Evolutionary conservation across 768 basidiomycete genomes (phyloP), one percentile per base, ranked within the genome.

Genomic region (Auriscalpium vulgare): DNA sequence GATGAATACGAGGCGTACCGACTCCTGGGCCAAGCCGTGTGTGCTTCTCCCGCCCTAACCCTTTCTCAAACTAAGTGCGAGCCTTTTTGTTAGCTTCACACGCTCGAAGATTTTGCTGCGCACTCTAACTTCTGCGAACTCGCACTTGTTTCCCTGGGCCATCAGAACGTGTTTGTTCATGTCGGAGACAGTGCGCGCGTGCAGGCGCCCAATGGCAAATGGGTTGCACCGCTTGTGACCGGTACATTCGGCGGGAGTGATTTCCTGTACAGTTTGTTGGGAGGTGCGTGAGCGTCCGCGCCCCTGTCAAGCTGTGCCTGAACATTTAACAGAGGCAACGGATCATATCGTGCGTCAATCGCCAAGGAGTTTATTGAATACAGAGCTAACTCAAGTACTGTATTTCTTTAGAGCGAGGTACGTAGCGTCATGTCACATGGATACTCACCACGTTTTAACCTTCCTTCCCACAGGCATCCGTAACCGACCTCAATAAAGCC

Each of bases 81-180:
- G 29, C 29, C 4, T 38, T 3, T 37, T 3, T 16, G 17, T 19
- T 21, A 88, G 86, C 72, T 89, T 10, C 88, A 90, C 60, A 89
- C 87, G 1, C 77, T 89, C 6, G 91, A 94, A 66, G 91, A 97
- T 66, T 94, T 89, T 67, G 73, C 90, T 3, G 91, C 93, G 0
- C 94, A 97, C 67, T 88, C 86, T 54, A 90, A 95, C 73, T 95
- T 89, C 67, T 91, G 88, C 74, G 93, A 97, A 69, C 75, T 95
- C 10, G 76, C 82, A 0, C 79, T 97, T 11, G 80, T 86, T 37
- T 75, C 77, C 0, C 73, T 92, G 73, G 95, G 94, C 0, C 74
- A 93, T 67, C 60, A 68, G 0, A 74, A 91, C 45, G 85, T 95
- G 3, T 97, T 97, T 71, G 68, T 82, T 34, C 94, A 97, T 62